These are phyloP conservation scores for Hevea brasiliensis DNA, from an alignment of 345 rosid species.

Conservation along the genomic window DNA sequence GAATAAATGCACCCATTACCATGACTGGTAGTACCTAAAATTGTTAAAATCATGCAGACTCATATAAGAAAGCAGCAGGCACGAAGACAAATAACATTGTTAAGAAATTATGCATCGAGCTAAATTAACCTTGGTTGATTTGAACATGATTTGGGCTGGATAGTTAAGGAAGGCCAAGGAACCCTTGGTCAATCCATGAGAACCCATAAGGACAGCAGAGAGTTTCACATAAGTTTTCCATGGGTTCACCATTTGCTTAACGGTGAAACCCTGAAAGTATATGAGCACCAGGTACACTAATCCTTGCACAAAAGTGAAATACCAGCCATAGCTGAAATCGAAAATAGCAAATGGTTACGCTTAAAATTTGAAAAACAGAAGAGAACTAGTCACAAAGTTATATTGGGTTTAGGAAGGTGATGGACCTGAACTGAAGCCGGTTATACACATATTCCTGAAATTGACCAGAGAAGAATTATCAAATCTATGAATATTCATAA, in stretches of 20 bases:
- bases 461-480: constrained; percentile 6
- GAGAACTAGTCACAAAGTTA: background rate
- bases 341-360: background rate
- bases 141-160: constrained; percentile 93
- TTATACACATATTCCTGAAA: constrained; percentile 90
- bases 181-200: constrained; percentile 94
- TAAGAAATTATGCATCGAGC: background rate
- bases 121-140: constrained; percentile 85
- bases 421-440: constrained; percentile 85
- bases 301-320: constrained; percentile 97
- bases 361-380: background rate
- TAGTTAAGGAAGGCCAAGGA: constrained; percentile 95
- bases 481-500: constrained; percentile 1
- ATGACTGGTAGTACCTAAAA: constrained; percentile 87
- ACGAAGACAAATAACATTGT: background rate
- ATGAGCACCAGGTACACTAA: constrained; percentile 83
- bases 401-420: background rate
- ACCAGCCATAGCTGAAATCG: constrained; percentile 89
- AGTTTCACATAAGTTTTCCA: constrained; percentile 94
- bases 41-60: constrained; percentile 16
- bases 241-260: constrained; percentile 89
- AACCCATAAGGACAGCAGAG: constrained; percentile 98
- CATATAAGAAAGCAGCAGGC: background rate
- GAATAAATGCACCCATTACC: constrained; percentile 96
- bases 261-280: constrained; percentile 88